Percentiles rank a stretch among this genome's conserved stretches.
Conservation (phyloP, 2,329 filamentous ascomycete genomes). For the Talaromyces sp. region DNA sequence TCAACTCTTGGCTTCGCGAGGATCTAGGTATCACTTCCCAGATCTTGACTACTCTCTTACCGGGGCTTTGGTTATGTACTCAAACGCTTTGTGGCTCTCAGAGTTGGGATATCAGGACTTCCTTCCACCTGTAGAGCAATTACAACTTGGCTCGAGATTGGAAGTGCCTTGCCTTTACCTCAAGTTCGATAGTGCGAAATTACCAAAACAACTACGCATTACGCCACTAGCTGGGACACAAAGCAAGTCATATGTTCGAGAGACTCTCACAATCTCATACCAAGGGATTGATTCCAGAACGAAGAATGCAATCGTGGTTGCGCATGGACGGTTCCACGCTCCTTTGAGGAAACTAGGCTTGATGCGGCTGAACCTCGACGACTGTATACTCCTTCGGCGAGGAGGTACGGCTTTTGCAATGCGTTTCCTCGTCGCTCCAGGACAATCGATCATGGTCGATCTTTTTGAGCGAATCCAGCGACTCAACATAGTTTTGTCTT, state of each 20-base stretch:
- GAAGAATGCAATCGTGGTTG: constrained; percentile 31
- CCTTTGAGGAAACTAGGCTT: constrained; percentile 24
- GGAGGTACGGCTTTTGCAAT: constrained; percentile 34
- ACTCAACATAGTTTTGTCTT: constrained; percentile 34
- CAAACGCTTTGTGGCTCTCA: constrained; percentile 32
- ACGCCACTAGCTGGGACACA: constrained; percentile 23
- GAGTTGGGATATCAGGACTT: constrained; percentile 27
- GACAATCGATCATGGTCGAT: constrained; percentile 30
- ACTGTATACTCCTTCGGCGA: constrained; percentile 30
- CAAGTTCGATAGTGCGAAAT: constrained; percentile 26
- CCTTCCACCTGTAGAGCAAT: constrained; percentile 26
- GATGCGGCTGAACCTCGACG: constrained; percentile 26
- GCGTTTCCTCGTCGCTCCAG: constrained; percentile 33
- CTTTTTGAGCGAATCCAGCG: constrained; percentile 36
- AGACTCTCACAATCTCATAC: constrained; percentile 35
- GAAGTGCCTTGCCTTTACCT: constrained; percentile 33
- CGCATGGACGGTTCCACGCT: constrained; percentile 29
- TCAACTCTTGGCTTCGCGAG: constrained; percentile 20
- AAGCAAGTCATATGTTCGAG: constrained; percentile 27
- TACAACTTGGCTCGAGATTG: constrained; percentile 28
- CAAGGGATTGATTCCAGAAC: constrained; percentile 32
- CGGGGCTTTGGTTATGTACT: constrained; percentile 34
- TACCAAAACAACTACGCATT: constrained; percentile 30
- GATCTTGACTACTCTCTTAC: constrained; percentile 33
- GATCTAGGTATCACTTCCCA: constrained; percentile 26